Evolutionary conservation across 1,139 yeast species (phyloP), one percentile per base, ranked within the genome.

Genomic region (Zygoascus sp.): DNA sequence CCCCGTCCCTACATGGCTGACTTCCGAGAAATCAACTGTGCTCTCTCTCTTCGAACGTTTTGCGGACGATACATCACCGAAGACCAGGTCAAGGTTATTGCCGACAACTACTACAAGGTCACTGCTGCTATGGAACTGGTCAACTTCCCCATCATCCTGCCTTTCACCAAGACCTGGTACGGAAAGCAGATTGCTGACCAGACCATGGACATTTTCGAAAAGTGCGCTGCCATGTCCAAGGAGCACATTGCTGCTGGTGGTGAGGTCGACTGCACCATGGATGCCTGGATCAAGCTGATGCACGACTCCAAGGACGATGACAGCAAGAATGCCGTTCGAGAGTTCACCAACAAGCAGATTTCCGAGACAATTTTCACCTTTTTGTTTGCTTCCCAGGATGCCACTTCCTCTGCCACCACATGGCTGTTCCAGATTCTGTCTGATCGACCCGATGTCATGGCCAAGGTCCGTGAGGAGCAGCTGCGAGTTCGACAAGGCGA

Each of bases 341-440:
- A 85, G 55, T 92, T 92, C 71, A 70, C 92, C 53, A 81, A 90
- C 71, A 83, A 76, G 66, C 98, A 92, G 68, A 90, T 92, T 59
- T 86, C 96, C 28, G 97, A 92, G 72, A 95, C 95, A 47, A 80
- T 92, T 56, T 92, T 92, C 75, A 92, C 98, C 17, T 92, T 92
- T 68, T 75, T 92, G 66, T 92, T 92, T 68, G 98, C 98, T 22
- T 85, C 96, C 8, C 98, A 92, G 71, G 98, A 92, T 69, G 98
- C 98, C 27, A 85, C 97, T 6, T 88, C 97, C 2, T 87, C 96
- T n/a, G 82, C 95, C 58, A 95, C 96, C 54, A 90, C 97, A 68
- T 92, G 98, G 98, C 76, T 92, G 63, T 92, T 90, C 80, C 98
- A 92, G 74, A 78, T 88, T 58, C 83, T 89, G 48, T 90, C 96